A percentile compares a stretch with the other conserved stretches of the same genome.
Conservation (phyloP, 805 yeast species). For the Candida patagonica region DNA sequence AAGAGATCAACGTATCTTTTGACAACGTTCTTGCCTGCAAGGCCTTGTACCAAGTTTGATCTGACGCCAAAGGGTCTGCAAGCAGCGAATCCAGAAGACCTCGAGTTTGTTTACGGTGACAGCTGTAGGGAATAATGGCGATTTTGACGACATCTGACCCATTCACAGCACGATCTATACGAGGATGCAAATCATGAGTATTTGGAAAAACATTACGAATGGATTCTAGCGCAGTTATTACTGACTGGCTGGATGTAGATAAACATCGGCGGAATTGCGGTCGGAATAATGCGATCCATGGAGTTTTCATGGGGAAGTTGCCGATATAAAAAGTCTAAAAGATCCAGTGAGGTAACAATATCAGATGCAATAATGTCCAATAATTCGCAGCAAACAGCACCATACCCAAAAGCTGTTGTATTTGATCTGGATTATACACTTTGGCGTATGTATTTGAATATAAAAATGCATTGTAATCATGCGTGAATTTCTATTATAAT, state of each 20-base stretch:
- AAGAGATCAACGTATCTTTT: constrained; percentile 26
- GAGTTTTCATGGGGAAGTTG: too few species aligned
- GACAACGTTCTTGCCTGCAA: constrained; percentile 22
- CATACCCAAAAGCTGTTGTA: constrained; percentile 46
- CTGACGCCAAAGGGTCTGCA: constrained; percentile 27
- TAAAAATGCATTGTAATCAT: neutral
- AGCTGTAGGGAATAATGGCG: constrained; percentile 23
- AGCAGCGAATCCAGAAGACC: constrained; percentile 24
- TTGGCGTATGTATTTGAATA: constrained; percentile 45
- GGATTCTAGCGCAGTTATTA: neutral
- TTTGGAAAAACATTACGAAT: constrained; percentile 10
- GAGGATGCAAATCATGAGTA: constrained; percentile 16
- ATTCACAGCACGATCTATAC: constrained; percentile 15
- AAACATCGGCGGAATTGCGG: too few species aligned
- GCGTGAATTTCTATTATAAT: constrained; percentile 1
- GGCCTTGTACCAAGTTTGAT: constrained; percentile 23
- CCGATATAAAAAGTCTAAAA: too few species aligned
- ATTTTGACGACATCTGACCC: constrained; percentile 19
- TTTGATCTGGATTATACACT: constrained; percentile 70
- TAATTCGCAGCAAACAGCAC: too few species aligned
- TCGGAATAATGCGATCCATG: too few species aligned
- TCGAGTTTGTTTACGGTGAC: constrained; percentile 18
- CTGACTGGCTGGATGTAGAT: too few species aligned
- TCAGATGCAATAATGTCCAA: too few species aligned
- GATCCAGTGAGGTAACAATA: too few species aligned